Conservation (phyloP, 2,329 filamentous ascomycete genomes). For the Aspergillus glaucus region DNA sequence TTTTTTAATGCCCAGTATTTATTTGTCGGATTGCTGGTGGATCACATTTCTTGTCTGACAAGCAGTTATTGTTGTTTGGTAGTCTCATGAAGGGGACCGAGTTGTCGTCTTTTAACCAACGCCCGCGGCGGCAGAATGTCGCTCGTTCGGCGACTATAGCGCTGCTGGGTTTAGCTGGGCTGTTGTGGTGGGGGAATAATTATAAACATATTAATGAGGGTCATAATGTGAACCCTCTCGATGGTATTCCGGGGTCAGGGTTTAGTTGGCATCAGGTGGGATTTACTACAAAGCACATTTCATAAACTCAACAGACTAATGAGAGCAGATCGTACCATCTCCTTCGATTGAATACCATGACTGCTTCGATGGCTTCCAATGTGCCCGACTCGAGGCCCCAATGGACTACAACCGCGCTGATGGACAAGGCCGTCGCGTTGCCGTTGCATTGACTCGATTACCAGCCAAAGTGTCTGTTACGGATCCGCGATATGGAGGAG, state of each 20-base stretch:
- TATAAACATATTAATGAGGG: not conserved
- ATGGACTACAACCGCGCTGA: slow-evolving; percentile 41
- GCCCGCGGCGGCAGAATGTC: not conserved
- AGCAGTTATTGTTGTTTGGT: too few species aligned
- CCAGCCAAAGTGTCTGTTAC: slow-evolving; percentile 38
- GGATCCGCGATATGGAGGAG: slow-evolving; percentile 42
- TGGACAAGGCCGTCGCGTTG: slow-evolving; percentile 27
- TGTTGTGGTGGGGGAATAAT: slow-evolving; percentile 11
- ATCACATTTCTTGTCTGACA: too few species aligned
- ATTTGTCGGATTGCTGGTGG: too few species aligned
- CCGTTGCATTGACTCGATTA: slow-evolving; percentile 42
- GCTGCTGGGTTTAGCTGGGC: not conserved
- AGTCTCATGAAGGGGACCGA: too few species aligned
- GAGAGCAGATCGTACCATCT: slow-evolving; percentile 22
- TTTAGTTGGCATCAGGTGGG: not conserved
- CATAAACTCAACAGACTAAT: not conserved
- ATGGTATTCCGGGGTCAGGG: not conserved
- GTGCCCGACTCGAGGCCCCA: slow-evolving; percentile 45
- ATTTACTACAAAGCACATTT: not conserved
- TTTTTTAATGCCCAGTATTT: too few species aligned
- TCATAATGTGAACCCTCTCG: not conserved
- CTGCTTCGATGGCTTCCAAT: slow-evolving; percentile 44
- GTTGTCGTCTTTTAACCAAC: too few species aligned
- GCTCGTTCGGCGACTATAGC: not conserved
- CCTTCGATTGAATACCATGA: slow-evolving; percentile 27